Conservation (phyloP, 176 grass and related monocot species). For the Rhynchospora tenuis region DNA sequence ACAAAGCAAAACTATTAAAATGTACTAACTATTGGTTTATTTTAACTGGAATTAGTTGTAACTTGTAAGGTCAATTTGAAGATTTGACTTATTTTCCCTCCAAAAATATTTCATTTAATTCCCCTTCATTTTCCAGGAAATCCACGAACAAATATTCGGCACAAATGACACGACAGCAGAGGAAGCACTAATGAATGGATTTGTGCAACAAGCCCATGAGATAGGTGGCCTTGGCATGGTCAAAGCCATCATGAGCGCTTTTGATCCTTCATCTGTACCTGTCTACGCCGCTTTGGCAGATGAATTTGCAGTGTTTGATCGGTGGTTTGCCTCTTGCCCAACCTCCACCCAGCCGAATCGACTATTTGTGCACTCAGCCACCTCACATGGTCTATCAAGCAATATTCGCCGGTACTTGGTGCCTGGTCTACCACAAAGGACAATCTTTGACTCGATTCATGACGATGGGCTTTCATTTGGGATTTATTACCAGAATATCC, state of each 20-base stretch:
- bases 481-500: conserved; percentile 3
- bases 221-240: conserved; percentile 11
- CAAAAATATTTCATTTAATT: neutral
- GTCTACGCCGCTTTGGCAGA: conserved; percentile 15
- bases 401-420: conserved; percentile 11
- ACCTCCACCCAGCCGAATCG: conserved; percentile 33
- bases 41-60: neutral
- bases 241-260: conserved; percentile 25
- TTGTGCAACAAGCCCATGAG: conserved; percentile 30
- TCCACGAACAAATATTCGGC: conserved; percentile 34
- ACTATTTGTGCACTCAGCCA: conserved; percentile 25
- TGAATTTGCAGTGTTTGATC: conserved; percentile 31
- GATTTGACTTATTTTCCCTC: neutral
- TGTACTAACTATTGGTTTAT: neutral
- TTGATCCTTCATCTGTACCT: conserved; percentile 10
- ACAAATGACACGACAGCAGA: conserved; percentile 18
- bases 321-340: conserved; percentile 29
- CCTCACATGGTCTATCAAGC: conserved; percentile 15
- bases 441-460: conserved; percentile 30
- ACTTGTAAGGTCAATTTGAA: neutral
- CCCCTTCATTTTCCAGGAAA: neutral
- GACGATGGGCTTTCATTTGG: conserved; percentile 25
- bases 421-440: conserved; percentile 27
- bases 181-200: conserved; percentile 26
- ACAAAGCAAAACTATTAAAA: neutral